Conservation (phyloP, 1,284 basidiomycete species). For the Meripilus lineatus region DNA sequence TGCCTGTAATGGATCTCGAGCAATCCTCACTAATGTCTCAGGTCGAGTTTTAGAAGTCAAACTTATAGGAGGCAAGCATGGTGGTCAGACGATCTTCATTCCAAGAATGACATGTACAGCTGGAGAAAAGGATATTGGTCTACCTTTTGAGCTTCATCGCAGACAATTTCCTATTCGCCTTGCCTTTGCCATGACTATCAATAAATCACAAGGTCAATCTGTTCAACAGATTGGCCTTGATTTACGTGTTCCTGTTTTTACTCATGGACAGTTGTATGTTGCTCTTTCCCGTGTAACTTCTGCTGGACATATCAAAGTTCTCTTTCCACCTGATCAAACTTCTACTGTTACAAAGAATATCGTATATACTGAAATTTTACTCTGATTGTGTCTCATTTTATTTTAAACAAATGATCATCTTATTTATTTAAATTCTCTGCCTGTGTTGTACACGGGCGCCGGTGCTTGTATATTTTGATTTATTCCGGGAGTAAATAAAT, state of each 20-base stretch:
- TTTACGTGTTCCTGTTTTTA: conserved; percentile 31
- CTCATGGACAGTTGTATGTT: conserved; percentile 41
- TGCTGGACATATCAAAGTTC: conserved; percentile 21
- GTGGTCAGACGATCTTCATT: conserved; percentile 24
- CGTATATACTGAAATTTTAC: conserved; percentile 26
- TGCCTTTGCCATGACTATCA: conserved; percentile 39
- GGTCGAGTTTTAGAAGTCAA: conserved; percentile 19
- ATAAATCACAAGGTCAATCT: conserved; percentile 42
- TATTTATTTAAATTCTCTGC: no score
- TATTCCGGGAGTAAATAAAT: no score
- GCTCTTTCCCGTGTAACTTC: conserved; percentile 32
- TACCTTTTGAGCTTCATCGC: no score
- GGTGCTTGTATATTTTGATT: no score
- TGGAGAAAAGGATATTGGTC: no score
- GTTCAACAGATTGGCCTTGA: conserved; percentile 27
- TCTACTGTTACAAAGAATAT: conserved; percentile 24
- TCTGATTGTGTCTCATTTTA: no score
- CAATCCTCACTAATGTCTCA: conserved; percentile 15
- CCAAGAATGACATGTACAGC: no score
- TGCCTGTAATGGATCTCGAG: conserved; percentile 32
- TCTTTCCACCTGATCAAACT: conserved; percentile 18
- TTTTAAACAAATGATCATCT: no score
- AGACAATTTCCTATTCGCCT: conserved; percentile 35
- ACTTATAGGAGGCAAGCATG: conserved; percentile 21
- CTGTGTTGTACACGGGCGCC: no score